Evolutionary conservation across 352 stramenopile genomes (phyloP).

Genomic region (Phytophthora sojae): DNA sequence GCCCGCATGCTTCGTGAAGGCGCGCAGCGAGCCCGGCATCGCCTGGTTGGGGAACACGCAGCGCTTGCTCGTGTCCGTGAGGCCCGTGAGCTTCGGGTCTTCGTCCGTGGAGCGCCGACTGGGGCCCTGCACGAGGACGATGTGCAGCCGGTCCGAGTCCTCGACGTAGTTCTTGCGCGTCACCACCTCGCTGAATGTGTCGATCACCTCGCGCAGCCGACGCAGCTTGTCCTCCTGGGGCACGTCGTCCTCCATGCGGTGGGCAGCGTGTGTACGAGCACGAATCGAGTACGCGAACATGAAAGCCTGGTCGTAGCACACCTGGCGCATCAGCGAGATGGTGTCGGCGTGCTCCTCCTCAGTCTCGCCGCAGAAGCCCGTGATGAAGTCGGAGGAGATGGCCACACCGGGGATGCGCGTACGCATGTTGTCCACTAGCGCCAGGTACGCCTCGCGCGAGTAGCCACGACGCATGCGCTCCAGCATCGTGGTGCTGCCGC

Average conservation of each 20-base stretch:
- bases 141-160: constrained; percentile 92
- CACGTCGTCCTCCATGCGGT: constrained; percentile 97
- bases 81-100: constrained; percentile 80
- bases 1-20: constrained; percentile 52
- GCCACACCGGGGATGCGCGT: constrained; percentile 80
- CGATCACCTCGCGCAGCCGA: constrained; percentile 97
- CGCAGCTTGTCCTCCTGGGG: constrained; percentile 94
- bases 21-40: constrained; percentile 58
- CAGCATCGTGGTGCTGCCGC: constrained; percentile 88
- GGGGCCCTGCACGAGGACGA: constrained; percentile 97
- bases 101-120: constrained; percentile 84
- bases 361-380: constrained; percentile 99
- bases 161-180: constrained; percentile 92
- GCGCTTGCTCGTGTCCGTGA: constrained; percentile 91
- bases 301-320: constrained; percentile 98
- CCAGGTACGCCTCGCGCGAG: constrained; percentile 97
- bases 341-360: constrained; percentile 97
- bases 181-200: constrained; percentile 92
- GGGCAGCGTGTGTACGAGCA: constrained; percentile 95
- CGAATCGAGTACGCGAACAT: constrained; percentile 99
- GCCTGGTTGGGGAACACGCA: constrained; percentile 81
- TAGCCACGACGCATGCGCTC: constrained; percentile 97
- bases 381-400: constrained; percentile 97
- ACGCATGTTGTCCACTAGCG: constrained; percentile 94
- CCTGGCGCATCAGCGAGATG: constrained; percentile 79